Evolutionary conservation across 768 basidiomycete species (phyloP).

Genomic region (Kwoniella sp.): DNA sequence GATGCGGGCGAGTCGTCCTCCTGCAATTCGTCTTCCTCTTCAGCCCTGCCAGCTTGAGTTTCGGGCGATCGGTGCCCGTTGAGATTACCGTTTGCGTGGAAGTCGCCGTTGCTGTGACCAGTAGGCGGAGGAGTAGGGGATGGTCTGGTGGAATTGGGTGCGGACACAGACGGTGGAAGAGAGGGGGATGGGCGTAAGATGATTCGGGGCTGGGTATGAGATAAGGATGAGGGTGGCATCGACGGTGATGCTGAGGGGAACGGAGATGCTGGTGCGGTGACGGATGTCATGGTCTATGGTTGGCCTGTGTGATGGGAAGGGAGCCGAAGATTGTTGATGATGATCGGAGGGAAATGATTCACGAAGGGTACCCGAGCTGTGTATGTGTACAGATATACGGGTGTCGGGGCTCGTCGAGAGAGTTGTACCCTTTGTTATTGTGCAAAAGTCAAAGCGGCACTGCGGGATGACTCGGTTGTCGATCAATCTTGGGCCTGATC

Average conservation of each 20-base stretch:
- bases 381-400: neutral
- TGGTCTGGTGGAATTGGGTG: neutral
- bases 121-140: neutral
- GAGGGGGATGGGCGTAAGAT: constrained; percentile 9
- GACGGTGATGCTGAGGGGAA: constrained; percentile 5
- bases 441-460: neutral
- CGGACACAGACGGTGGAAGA: constrained; percentile 5
- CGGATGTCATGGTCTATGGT: neutral
- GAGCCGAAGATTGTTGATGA: neutral
- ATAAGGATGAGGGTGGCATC: neutral
- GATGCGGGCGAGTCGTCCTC: constrained; percentile 4
- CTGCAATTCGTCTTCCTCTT: constrained; percentile 14
- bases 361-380: neutral
- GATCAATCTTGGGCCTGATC: neutral
- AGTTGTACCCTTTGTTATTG: neutral
- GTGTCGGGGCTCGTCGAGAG: too few relatives aligned
- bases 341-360: neutral
- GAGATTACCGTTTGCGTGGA: neutral
- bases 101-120: neutral
- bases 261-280: constrained; percentile 6
- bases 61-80: constrained; percentile 1
- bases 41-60: constrained; percentile 2
- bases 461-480: constrained; percentile 1
- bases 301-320: neutral
- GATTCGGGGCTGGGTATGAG: constrained; percentile 3